These are phyloP conservation scores for Boletus rufocinnamomeus DNA, from an alignment of 768 basidiomycete species.

Conservation along the genomic window DNA sequence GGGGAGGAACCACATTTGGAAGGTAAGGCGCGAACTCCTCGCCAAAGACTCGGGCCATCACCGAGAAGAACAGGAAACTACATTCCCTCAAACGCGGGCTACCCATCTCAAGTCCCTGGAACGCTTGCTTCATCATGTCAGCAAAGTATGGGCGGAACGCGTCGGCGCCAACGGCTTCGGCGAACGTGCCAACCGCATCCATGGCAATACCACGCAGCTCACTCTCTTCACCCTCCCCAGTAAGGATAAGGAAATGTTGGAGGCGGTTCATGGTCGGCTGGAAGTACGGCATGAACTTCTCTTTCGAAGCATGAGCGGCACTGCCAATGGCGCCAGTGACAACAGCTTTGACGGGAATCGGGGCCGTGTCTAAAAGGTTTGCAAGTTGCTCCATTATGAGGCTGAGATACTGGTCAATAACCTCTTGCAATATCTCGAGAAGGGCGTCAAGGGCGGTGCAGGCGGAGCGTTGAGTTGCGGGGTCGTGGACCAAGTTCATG, in stretches of 20 bases:
- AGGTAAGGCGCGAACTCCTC: slow-evolving; percentile 92
- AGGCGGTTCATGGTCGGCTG: slow-evolving; percentile 86
- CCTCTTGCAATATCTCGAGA: slow-evolving; percentile 90
- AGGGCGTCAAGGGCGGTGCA: slow-evolving; percentile 96
- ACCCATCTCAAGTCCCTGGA: slow-evolving; percentile 85
- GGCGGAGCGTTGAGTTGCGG: slow-evolving; percentile 86
- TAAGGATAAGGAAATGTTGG: slow-evolving; percentile 83
- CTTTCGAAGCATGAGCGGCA: slow-evolving; percentile 94
- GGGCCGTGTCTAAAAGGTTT: slow-evolving; percentile 82
- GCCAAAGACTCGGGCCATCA: slow-evolving; percentile 96
- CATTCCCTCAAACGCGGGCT: slow-evolving; percentile 90
- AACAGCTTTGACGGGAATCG: slow-evolving; percentile 87
- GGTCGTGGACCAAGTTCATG: slow-evolving; percentile 87
- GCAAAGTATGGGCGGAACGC: slow-evolving; percentile 93
- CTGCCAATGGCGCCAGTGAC: slow-evolving; percentile 98
- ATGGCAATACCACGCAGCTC: slow-evolving; percentile 97
- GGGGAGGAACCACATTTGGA: slow-evolving; percentile 79
- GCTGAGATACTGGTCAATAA: slow-evolving; percentile 87
- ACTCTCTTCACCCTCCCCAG: slow-evolving; percentile 86
- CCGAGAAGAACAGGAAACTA: slow-evolving; percentile 97
- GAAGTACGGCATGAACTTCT: slow-evolving; percentile 92
- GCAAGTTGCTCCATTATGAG: slow-evolving; percentile 94
- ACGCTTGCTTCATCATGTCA: slow-evolving; percentile 95
- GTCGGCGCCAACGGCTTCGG: slow-evolving; percentile 94
- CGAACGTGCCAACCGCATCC: slow-evolving; percentile 98